phyloP scores from a whole-genome alignment of 2,329 filamentous ascomycete species.

The Pochonia chlamydosporia region DNA sequence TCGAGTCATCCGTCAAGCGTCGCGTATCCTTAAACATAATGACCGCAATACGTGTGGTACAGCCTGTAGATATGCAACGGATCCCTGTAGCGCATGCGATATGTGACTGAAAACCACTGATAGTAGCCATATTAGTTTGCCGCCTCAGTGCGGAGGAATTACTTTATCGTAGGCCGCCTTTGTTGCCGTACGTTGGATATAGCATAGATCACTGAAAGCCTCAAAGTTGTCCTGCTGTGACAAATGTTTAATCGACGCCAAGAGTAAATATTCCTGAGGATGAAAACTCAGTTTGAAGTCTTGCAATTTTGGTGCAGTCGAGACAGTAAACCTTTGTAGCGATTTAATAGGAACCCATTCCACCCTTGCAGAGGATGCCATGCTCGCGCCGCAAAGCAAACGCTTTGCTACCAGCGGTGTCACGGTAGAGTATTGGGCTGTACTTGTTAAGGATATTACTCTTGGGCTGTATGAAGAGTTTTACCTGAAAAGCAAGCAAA shows the following conservation, averaged over 20 bases:
- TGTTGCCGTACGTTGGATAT: too few relatives aligned
- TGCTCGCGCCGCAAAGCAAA: not conserved
- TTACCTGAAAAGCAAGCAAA: not conserved
- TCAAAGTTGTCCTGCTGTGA: too few relatives aligned
- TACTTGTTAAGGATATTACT: not conserved
- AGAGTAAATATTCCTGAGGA: too few relatives aligned
- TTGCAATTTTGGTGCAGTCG: too few relatives aligned
- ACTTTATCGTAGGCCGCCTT: too few relatives aligned
- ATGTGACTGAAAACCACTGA: not conserved
- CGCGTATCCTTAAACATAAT: not conserved
- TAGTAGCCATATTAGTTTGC: not conserved
- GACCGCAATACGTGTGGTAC: not conserved
- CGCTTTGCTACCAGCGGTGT: constrained; percentile 4
- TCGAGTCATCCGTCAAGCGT: not conserved
- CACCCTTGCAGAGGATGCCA: not conserved
- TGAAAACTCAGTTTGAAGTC: too few relatives aligned
- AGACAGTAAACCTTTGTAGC: too few relatives aligned
- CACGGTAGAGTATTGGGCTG: not conserved
- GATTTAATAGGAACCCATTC: too few relatives aligned
- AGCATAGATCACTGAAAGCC: too few relatives aligned
- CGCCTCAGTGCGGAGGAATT: not conserved
- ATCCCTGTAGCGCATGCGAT: not conserved
- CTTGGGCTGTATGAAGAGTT: not conserved
- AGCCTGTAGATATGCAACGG: not conserved
- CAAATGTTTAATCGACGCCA: too few relatives aligned